These are phyloP conservation scores for Blechomonas ayalai DNA, from an alignment of 208 protist genomes.

Conservation along the genomic window DNA sequence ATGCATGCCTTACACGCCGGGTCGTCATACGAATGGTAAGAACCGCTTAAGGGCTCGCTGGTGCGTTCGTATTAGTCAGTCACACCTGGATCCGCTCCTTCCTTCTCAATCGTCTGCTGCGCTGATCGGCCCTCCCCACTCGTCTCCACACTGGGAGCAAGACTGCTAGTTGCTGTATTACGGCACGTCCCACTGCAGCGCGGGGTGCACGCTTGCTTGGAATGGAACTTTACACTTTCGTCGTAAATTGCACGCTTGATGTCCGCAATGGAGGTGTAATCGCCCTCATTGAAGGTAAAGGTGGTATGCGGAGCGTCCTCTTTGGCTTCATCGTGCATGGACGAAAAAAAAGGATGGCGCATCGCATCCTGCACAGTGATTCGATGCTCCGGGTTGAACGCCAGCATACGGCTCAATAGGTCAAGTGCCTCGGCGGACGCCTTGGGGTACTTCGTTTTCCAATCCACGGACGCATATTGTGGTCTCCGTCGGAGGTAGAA, in stretches of 20 bases:
- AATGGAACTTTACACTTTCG: conserved; percentile 74
- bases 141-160: conserved; percentile 31
- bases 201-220: conserved; percentile 12
- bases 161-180: too few species aligned
- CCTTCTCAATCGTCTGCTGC: conserved; percentile 69
- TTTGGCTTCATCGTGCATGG: conserved; percentile 81
- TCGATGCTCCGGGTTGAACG: conserved; percentile 89
- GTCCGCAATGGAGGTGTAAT: conserved; percentile 63
- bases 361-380: conserved; percentile 90
- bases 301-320: conserved; percentile 34
- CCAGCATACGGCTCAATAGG: conserved; percentile 87
- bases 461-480: conserved; percentile 30
- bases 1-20: too few species aligned
- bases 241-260: conserved; percentile 83
- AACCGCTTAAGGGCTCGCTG: too few species aligned
- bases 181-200: too few species aligned
- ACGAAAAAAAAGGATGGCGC: conserved; percentile 75
- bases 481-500: conserved; percentile 86
- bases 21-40: too few species aligned
- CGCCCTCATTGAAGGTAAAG: conserved; percentile 80
- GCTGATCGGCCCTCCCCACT: conserved; percentile 64
- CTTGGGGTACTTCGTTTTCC: conserved; percentile 65
- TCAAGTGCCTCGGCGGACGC: conserved; percentile 81
- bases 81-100: conserved; percentile 2
- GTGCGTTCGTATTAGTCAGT: too few species aligned